A percentile compares a stretch with the other conserved stretches of the same genome.
Conservation (phyloP, 2,329 filamentous ascomycete species). For the Phoma herbarum region DNA sequence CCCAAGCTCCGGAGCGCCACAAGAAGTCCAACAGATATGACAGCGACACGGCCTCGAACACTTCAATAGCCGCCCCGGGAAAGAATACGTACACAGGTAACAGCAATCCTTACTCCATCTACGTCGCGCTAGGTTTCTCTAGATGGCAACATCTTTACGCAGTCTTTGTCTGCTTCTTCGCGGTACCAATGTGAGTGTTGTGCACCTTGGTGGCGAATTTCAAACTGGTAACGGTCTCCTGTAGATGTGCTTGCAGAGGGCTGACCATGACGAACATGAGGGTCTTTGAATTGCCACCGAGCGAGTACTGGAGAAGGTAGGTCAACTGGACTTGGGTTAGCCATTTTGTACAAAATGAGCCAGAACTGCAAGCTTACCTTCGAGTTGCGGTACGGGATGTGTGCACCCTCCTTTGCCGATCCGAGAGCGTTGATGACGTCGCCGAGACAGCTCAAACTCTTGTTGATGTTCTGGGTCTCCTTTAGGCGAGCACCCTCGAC, state of each 20-base stretch:
- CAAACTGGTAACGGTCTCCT: constrained; percentile 92
- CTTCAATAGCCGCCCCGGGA: constrained; percentile 19
- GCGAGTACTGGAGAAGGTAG: constrained; percentile 90
- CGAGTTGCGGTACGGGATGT: constrained; percentile 94
- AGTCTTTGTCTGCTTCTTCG: constrained; percentile 75
- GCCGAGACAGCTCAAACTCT: constrained; percentile 87
- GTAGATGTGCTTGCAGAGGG: constrained; percentile 86
- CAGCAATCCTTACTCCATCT: background rate
- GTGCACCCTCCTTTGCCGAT: constrained; percentile 75
- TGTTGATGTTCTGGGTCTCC: constrained; percentile 98
- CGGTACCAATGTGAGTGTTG: constrained; percentile 91
- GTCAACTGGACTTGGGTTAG: constrained; percentile 68
- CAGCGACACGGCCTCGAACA: constrained; percentile 19
- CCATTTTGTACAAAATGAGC: background rate
- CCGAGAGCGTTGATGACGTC: constrained; percentile 96
- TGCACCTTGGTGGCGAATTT: constrained; percentile 95
- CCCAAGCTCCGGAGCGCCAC: constrained; percentile 1
- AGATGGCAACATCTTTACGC: constrained; percentile 8
- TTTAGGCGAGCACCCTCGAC: constrained; percentile 86
- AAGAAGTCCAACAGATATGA: constrained; percentile 12
- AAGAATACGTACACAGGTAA: constrained; percentile 18
- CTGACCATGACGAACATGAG: constrained; percentile 99
- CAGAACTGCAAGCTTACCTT: constrained; percentile 65
- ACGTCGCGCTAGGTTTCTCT: background rate
- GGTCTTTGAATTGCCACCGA: constrained; percentile 95